Evolutionary conservation across 441 rosid species (phyloP).

Genomic region (Hypseocharis bilobata): DNA sequence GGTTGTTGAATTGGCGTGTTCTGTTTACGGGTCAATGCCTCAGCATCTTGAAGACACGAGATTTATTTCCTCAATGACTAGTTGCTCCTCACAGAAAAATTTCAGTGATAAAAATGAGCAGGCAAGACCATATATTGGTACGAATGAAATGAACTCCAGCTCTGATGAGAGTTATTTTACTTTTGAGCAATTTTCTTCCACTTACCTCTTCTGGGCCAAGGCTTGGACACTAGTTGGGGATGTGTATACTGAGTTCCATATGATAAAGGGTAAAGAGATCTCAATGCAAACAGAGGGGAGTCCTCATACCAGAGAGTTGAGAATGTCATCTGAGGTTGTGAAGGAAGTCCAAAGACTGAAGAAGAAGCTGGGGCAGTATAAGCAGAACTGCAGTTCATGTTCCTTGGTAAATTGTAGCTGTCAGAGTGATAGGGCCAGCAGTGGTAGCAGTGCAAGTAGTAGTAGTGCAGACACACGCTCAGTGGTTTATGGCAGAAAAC

Average conservation of each 20-base stretch:
- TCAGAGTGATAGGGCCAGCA: conserved; percentile 82
- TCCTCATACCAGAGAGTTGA: conserved; percentile 41
- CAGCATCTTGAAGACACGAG: conserved; percentile 52
- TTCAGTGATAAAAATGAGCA: conserved; percentile 21
- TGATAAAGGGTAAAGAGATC: conserved; percentile 45
- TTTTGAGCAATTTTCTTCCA: conserved; percentile 44
- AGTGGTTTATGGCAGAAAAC: conserved; percentile 45
- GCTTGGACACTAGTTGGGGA: conserved; percentile 91
- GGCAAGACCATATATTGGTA: conserved; percentile 25
- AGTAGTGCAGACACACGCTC: conserved; percentile 41
- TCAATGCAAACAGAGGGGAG: conserved; percentile 33
- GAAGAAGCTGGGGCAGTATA: conserved; percentile 52
- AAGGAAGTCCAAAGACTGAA: conserved; percentile 82
- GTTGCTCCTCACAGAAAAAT: conserved; percentile 26
- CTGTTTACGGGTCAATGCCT: conserved; percentile 92
- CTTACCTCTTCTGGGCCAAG: conserved; percentile 77
- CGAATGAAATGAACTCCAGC: conserved; percentile 33
- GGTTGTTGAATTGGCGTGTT: conserved; percentile 75
- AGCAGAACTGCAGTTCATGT: conserved; percentile 66
- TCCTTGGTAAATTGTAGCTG: conserved; percentile 88
- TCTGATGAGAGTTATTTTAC: conserved; percentile 31
- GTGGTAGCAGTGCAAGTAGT: conserved; percentile 86
- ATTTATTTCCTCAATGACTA: conserved; percentile 64
- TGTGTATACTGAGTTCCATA: conserved; percentile 65
- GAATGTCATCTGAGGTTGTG: conserved; percentile 69